These are phyloP conservation scores for Dendrothele bispora DNA, from an alignment of 768 basidiomycete species.

Conservation along the genomic window DNA sequence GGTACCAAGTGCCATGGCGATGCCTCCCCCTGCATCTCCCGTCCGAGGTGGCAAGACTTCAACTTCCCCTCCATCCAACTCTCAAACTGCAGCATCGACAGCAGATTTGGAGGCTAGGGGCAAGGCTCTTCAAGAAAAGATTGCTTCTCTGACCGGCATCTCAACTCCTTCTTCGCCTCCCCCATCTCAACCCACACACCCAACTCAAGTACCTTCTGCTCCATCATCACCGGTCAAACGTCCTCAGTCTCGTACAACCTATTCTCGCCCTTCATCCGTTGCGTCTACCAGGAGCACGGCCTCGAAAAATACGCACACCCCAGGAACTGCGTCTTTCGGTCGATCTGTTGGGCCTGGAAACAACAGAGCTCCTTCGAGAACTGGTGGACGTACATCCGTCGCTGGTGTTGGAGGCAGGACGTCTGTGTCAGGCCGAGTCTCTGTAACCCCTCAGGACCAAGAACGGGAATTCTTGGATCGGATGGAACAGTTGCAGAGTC, in stretches of 20 bases:
- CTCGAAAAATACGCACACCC: background rate
- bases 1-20: conserved; percentile 49
- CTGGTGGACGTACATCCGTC: conserved; percentile 1
- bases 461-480: conserved; percentile 34
- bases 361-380: conserved; percentile 3
- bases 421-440: background rate
- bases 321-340: conserved; percentile 2
- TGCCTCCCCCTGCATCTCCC: conserved; percentile 9
- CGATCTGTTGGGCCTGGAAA: background rate
- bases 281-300: conserved; percentile 3
- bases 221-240: conserved; percentile 33
- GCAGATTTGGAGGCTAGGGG: conserved; percentile 38
- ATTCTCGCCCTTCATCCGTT: conserved; percentile 6
- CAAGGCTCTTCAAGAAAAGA: conserved; percentile 48
- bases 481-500: conserved; percentile 43
- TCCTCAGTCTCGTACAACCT: conserved; percentile 8
- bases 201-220: conserved; percentile 33
- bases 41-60: background rate
- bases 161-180: conserved; percentile 21
- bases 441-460: conserved; percentile 3
- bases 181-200: conserved; percentile 17
- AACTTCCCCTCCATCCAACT: background rate
- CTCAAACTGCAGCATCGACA: background rate
- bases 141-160: conserved; percentile 40
- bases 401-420: conserved; percentile 2